phyloP scores from a whole-genome alignment of 2,329 filamentous ascomycete species.

The Microsporum ferrugineum region DNA sequence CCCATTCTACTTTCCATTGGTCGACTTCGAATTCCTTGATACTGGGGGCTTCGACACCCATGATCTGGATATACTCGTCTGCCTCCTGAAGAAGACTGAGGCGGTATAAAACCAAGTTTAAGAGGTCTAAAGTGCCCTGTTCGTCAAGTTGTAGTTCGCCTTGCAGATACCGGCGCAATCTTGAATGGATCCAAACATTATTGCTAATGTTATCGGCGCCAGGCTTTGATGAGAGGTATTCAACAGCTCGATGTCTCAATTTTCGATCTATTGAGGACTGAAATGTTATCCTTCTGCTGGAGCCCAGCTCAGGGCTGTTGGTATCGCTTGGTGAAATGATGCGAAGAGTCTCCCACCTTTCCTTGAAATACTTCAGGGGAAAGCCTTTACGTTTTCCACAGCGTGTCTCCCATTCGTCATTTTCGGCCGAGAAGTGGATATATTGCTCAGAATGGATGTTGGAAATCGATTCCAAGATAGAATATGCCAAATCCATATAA shows the following conservation, averaged over 20 bases:
- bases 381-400: conserved; percentile 11
- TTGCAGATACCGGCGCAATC: not conserved
- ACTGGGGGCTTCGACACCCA: not conserved
- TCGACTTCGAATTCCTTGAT: not conserved
- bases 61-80: not conserved
- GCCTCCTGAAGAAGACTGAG: not conserved
- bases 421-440: conserved; percentile 15
- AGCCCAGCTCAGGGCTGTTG: not conserved
- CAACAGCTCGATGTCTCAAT: not conserved
- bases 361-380: conserved; percentile 10
- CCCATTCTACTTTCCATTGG: not conserved
- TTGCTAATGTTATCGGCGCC: not conserved
- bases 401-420: conserved; percentile 14
- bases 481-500: not conserved
- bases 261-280: not conserved
- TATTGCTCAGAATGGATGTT: not conserved
- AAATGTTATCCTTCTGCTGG: not conserved
- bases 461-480: not conserved
- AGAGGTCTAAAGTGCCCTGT: not conserved
- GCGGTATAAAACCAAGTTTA: not conserved
- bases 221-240: not conserved
- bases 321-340: not conserved
- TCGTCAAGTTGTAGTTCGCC: not conserved
- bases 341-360: conserved; percentile 11
- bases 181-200: not conserved